Evolutionary conservation across 331 rosid species (phyloP).

Genomic region (Stylosanthes scabra): DNA sequence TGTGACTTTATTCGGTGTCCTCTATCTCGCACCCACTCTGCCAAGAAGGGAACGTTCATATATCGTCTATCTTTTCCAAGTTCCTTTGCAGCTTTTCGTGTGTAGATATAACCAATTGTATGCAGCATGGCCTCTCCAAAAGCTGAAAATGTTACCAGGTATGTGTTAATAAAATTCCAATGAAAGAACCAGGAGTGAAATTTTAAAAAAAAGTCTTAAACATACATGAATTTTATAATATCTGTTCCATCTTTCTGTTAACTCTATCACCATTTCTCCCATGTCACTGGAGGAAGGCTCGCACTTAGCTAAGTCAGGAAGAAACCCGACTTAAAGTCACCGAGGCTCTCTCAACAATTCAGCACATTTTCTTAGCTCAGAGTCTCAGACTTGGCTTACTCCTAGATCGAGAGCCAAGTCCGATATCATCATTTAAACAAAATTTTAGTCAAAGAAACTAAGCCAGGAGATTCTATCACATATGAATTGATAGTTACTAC

Average conservation of each 20-base stretch:
- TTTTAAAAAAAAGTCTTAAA: not conserved
- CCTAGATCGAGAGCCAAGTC: not conserved
- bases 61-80: constrained; percentile 76
- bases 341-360: not conserved
- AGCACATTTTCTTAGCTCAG: not conserved
- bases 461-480: not conserved
- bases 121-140: constrained; percentile 99
- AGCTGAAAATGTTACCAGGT: constrained; percentile 55
- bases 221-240: constrained; percentile 8
- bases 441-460: too few relatives aligned
- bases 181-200: not conserved
- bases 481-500: not conserved
- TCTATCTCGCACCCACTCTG: constrained; percentile 97
- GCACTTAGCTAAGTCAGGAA: not conserved
- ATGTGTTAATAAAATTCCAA: constrained; percentile 21
- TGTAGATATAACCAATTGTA: constrained; percentile 95
- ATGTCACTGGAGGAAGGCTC: not conserved
- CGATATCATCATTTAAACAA: not conserved
- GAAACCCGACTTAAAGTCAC: not conserved
- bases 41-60: constrained; percentile 93
- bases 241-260: constrained; percentile 1
- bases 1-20: constrained; percentile 96
- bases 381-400: not conserved
- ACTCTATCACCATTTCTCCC: not conserved
- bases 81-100: constrained; percentile 82